These are phyloP conservation scores for Musa itinerans DNA, from an alignment of 176 grass and related monocot species.

Conservation along the genomic window DNA sequence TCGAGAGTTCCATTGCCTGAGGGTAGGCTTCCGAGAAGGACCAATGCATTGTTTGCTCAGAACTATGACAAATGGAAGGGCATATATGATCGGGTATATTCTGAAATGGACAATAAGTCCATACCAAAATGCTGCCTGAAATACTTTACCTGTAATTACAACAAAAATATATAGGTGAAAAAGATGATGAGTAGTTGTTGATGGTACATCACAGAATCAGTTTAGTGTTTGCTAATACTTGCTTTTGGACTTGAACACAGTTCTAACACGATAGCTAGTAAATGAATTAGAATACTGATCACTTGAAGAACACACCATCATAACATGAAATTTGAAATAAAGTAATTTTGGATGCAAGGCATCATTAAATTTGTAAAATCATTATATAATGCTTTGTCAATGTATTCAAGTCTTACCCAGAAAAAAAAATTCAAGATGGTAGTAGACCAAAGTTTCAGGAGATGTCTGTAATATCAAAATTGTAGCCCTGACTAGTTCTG, in stretches of 20 bases:
- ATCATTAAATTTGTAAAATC: background rate
- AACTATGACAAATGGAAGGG: slow-evolving; percentile 64
- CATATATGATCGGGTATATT: slow-evolving; percentile 92
- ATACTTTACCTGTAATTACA: slow-evolving; percentile 52
- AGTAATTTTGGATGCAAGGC: background rate
- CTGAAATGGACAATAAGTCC: slow-evolving; percentile 88
- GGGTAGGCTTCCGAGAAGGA: slow-evolving; percentile 31
- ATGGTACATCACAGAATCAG: background rate
- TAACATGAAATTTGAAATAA: no score
- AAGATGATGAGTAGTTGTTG: background rate
- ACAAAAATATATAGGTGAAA: slow-evolving; percentile 17
- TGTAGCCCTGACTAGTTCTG: background rate
- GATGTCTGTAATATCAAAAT: background rate
- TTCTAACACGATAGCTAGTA: no score
- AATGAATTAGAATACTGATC: no score
- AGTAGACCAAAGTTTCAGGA: background rate
- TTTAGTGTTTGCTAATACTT: background rate
- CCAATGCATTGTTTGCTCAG: slow-evolving; percentile 42
- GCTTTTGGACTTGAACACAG: background rate
- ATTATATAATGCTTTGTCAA: background rate
- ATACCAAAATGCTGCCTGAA: slow-evolving; percentile 91
- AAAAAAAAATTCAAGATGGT: background rate
- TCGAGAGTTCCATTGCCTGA: slow-evolving; percentile 44
- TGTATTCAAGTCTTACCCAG: background rate
- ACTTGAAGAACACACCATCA: no score